phyloP scores from a whole-genome alignment of 1,284 basidiomycete genomes.

The Boletus sp. region DNA sequence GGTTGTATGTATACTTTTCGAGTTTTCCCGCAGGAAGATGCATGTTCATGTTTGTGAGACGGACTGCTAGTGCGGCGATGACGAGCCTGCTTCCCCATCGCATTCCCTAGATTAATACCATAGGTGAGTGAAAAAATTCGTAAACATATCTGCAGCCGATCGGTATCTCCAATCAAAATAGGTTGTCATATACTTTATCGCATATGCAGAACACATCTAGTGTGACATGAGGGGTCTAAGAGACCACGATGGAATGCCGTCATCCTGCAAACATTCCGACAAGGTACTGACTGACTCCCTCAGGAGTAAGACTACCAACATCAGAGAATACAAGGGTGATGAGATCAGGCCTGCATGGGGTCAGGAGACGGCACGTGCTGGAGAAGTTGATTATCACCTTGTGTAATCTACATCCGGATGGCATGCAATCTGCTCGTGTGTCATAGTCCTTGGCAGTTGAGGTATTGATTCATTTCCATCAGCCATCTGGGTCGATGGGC shows the following conservation, averaged over 20 bases:
- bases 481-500: slow-evolving; percentile 11
- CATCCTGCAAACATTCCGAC: slow-evolving; percentile 86
- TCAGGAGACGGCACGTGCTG: slow-evolving; percentile 23
- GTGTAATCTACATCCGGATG: slow-evolving; percentile 84
- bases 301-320: slow-evolving; percentile 87
- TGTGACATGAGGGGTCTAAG: neutral
- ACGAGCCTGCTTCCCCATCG: slow-evolving; percentile 7
- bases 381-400: slow-evolving; percentile 43
- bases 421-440: slow-evolving; percentile 66
- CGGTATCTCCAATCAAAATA: slow-evolving; percentile 29
- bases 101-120: slow-evolving; percentile 15
- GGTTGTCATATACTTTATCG: slow-evolving; percentile 41
- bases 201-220: slow-evolving; percentile 20
- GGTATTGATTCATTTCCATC: slow-evolving; percentile 23
- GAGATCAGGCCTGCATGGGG: slow-evolving; percentile 65
- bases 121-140: slow-evolving; percentile 7
- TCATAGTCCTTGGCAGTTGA: slow-evolving; percentile 47
- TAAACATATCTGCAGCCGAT: slow-evolving; percentile 18
- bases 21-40: slow-evolving; percentile 17
- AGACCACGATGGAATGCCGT: slow-evolving; percentile 12
- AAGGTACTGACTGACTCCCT: slow-evolving; percentile 86
- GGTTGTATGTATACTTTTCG: slow-evolving; percentile 8
- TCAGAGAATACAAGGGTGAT: slow-evolving; percentile 90
- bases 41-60: slow-evolving; percentile 19
- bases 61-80: slow-evolving; percentile 6